Evolutionary conservation across 805 yeast genomes (phyloP).

Genomic region (Candida rishiriensis): DNA sequence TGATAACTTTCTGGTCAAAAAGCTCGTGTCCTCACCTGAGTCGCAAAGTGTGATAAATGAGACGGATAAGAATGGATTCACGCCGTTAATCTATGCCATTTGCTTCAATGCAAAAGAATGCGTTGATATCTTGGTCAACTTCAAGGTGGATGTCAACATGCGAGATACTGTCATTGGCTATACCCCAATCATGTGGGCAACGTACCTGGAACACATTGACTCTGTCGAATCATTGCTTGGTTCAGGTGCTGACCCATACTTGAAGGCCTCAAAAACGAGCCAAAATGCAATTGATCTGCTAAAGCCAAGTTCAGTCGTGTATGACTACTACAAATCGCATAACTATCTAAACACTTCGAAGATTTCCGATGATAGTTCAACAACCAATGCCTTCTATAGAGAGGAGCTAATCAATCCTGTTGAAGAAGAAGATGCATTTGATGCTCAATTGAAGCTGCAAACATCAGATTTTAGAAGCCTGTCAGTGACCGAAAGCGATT

Average conservation of each 20-base stretch:
- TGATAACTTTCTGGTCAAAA: conserved; percentile 27
- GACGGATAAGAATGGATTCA: conserved; percentile 37
- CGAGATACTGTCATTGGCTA: conserved; percentile 48
- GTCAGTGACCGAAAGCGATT: conserved; percentile 10
- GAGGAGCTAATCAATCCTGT: conserved; percentile 12
- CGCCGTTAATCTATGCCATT: conserved; percentile 49
- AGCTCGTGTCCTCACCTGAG: conserved; percentile 21
- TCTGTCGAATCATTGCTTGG: conserved; percentile 55
- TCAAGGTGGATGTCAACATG: conserved; percentile 44
- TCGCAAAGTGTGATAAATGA: conserved; percentile 19
- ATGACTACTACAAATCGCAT: conserved; percentile 55
- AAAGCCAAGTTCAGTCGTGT: conserved; percentile 50
- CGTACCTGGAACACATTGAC: conserved; percentile 52
- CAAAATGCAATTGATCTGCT: conserved; percentile 57
- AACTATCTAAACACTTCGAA: conserved; percentile 29
- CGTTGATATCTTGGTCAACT: conserved; percentile 43
- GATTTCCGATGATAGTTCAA: background rate
- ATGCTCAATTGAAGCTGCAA: conserved; percentile 34
- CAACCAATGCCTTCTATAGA: conserved; percentile 14
- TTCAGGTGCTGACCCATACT: conserved; percentile 59
- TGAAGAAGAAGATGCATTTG: conserved; percentile 22
- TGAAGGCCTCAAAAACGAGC: conserved; percentile 30
- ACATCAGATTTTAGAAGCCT: conserved; percentile 31
- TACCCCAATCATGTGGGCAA: conserved; percentile 86
- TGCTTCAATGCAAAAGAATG: conserved; percentile 46